Base-by-base conservation (phyloP, 2,329 filamentous ascomycete species). In the Arthrinium phaeospermum region DNA sequence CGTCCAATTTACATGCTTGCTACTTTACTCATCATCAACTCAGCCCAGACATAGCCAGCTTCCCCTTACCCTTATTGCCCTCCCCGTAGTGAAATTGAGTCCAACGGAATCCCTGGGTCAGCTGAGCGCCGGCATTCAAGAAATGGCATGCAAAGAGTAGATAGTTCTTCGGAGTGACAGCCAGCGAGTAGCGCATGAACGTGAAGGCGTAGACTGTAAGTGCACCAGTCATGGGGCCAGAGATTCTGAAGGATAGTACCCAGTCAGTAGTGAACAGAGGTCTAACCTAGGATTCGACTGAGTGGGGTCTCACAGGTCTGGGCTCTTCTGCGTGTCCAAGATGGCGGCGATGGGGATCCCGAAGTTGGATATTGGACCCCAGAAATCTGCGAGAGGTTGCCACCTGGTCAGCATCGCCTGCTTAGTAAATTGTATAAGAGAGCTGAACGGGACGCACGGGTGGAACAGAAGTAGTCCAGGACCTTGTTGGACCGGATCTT, bases 301-400 rank as follows among this genome's bases (percentile, higher is more conserved):
- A 8, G 22, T n/a, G 0, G 22, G 47, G 22, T 10, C 47, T 51
- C n/a, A 51, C 47, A 51, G 10, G 47, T 51, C 47, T 12, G 47
- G 88, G 75, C 89, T 88, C 79, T 91, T 90, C 78, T 89, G 86
- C 30, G 87, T 89, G 76, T 91, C 89, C 82, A 89, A 85, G 70
- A 90, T 86, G 37, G 89, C 89, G 16, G 89, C 89, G 73, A 90
- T 77, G 27, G 89, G 89, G 76, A 91, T 90, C 80, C 89, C 89
- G 77, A 91, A 91, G 81, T 91, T 91, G 72, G 89, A 90, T 71
- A 84, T 88, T 34, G 89, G 89, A 71, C 89, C 89, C 89, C 89
- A 91, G 85, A 91, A 91, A 84, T 91, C 89, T 90, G 22, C 47
- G 27, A 53, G n/a, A 22, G n/a, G 24, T 51, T 12, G 4, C 6